phyloP scores from a whole-genome alignment of 345 rosid species.

The Salix brachista region DNA sequence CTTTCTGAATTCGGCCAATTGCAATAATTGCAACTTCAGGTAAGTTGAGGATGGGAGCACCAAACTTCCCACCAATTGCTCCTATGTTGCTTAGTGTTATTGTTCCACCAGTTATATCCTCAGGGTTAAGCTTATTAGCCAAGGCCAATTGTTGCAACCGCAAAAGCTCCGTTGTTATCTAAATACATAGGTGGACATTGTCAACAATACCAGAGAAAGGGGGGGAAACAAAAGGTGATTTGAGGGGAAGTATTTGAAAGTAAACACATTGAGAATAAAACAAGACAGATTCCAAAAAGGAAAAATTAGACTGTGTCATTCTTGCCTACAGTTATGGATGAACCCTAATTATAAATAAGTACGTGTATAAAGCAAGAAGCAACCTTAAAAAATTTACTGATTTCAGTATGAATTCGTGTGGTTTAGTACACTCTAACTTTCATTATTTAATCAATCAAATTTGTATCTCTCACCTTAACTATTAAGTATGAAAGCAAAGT shows the following conservation, averaged over 20 bases:
- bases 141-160: slow-evolving; percentile 67
- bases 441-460: not conserved
- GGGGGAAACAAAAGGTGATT: not conserved
- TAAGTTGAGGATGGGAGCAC: slow-evolving; percentile 77
- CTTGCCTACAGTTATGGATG: not conserved
- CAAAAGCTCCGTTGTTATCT: slow-evolving; percentile 79
- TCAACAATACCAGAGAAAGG: not conserved
- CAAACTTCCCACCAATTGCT: slow-evolving; percentile 89
- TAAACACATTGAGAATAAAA: not conserved
- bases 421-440: not conserved
- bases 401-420: not conserved
- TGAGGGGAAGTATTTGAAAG: not conserved
- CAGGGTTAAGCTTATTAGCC: slow-evolving; percentile 68
- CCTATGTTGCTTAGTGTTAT: slow-evolving; percentile 88
- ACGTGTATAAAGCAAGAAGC: not conserved
- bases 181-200: not conserved
- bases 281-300: not conserved
- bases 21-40: slow-evolving; percentile 94
- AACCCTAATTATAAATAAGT: not conserved
- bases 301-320: not conserved
- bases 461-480: not conserved
- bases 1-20: slow-evolving; percentile 79
- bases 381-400: not conserved
- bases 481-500: not conserved
- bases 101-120: slow-evolving; percentile 78